A percentile compares a stretch with the other conserved stretches of the same genome.
Conservation (phyloP, 2,329 filamentous ascomycete species). For the Hymenoscyphus albidus region DNA sequence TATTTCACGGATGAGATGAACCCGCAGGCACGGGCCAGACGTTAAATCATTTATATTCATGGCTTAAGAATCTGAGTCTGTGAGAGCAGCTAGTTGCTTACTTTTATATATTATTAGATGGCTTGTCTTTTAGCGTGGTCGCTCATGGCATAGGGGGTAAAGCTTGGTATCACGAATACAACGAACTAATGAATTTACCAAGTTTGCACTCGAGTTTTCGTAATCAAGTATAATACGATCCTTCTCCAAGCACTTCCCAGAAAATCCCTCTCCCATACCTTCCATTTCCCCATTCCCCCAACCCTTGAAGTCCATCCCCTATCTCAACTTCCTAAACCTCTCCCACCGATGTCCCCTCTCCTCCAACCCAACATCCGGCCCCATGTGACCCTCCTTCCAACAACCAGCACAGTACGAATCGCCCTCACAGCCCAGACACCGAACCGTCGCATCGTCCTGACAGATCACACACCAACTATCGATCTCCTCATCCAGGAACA, state of each 20-base stretch:
- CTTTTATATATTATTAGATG: constrained; percentile 1
- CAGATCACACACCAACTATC: constrained; percentile 81
- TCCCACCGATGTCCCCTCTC: constrained; percentile 67
- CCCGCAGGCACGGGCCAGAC: constrained; percentile 3
- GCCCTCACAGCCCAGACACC: constrained; percentile 67
- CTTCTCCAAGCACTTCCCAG: neutral
- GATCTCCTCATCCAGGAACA: constrained; percentile 65
- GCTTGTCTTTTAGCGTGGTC: neutral
- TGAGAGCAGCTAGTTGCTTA: neutral
- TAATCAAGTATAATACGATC: neutral
- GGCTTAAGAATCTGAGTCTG: neutral
- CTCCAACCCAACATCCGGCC: constrained; percentile 65
- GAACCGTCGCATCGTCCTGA: constrained; percentile 69
- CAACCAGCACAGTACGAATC: constrained; percentile 74
- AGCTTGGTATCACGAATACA: neutral
- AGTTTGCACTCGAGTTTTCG: neutral
- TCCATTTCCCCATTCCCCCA: neutral
- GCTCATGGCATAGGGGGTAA: neutral
- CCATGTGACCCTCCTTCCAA: constrained; percentile 77
- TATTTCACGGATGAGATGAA: constrained; percentile 23
- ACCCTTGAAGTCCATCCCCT: neutral
- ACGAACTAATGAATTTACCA: neutral
- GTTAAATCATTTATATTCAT: neutral
- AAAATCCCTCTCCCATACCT: neutral
- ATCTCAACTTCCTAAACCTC: constrained; percentile 37